phyloP scores from a whole-genome alignment of 148 eudicot genomes.

The Rheum nobile region DNA sequence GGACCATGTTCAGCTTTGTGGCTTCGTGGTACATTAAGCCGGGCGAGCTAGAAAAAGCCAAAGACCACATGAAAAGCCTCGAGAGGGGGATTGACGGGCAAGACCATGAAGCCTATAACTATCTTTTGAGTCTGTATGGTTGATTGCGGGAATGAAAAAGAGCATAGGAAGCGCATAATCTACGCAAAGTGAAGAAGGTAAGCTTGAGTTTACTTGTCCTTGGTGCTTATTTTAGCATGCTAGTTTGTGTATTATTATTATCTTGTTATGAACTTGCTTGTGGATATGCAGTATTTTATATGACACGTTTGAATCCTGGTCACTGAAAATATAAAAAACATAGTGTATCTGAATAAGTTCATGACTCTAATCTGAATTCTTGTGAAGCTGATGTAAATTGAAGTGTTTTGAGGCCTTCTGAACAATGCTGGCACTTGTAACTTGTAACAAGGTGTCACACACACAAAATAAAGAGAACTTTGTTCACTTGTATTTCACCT shows the following conservation, averaged over 20 bases:
- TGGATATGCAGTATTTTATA: not conserved
- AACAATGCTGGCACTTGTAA: too few relatives aligned
- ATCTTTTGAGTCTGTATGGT: constrained; percentile 59
- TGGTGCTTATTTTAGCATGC: not conserved
- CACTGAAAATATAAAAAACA: not conserved
- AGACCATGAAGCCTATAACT: constrained; percentile 54
- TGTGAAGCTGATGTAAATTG: not conserved
- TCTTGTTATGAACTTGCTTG: not conserved
- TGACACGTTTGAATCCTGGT: not conserved
- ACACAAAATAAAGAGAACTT: too few relatives aligned
- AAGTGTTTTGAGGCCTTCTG: too few relatives aligned
- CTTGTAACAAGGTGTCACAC: too few relatives aligned
- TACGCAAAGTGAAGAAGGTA: not conserved
- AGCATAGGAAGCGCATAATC: not conserved
- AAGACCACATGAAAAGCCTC: constrained; percentile 39
- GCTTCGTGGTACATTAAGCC: constrained; percentile 56
- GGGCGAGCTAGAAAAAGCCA: constrained; percentile 43
- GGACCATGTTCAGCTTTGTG: constrained; percentile 74
- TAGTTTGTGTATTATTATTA: not conserved
- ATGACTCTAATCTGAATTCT: too few relatives aligned
- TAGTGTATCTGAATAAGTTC: too few relatives aligned
- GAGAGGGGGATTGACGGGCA: constrained; percentile 42
- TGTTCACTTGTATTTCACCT: too few relatives aligned
- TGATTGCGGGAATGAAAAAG: not conserved
- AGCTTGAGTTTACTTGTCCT: not conserved